phyloP scores from a whole-genome alignment of 108 stramenopile genomes.

The Tribonema minus region DNA sequence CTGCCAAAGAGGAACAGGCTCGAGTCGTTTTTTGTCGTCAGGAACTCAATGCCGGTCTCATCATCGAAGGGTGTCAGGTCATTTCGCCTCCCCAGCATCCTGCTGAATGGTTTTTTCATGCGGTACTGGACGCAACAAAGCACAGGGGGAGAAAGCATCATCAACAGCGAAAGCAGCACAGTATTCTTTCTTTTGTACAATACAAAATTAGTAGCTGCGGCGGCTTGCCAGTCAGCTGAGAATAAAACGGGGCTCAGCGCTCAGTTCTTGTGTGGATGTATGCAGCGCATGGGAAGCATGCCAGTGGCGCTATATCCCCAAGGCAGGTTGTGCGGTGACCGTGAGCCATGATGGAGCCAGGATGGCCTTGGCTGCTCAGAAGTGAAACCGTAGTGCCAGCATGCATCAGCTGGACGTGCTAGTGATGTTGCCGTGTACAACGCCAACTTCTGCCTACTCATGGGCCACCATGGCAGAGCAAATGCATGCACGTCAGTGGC shows the following conservation, averaged over 20 bases:
- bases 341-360: background rate
- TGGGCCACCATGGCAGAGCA: background rate
- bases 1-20: slow-evolving; percentile 81
- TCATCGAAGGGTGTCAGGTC: slow-evolving; percentile 60
- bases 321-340: background rate
- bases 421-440: background rate
- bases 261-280: background rate
- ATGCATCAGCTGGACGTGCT: background rate
- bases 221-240: background rate
- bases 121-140: slow-evolving; percentile 8
- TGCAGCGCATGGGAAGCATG: background rate
- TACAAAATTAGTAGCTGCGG: background rate
- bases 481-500: background rate
- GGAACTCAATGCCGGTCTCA: slow-evolving; percentile 56
- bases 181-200: background rate
- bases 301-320: too few relatives aligned
- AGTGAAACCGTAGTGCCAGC: background rate
- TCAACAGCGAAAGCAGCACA: background rate
- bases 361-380: background rate
- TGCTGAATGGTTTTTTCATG: slow-evolving; percentile 35
- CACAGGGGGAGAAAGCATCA: too few relatives aligned
- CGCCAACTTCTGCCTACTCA: background rate
- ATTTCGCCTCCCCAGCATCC: slow-evolving; percentile 50
- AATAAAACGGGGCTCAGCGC: background rate
- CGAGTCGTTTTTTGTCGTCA: slow-evolving; percentile 82